phyloP scores from a whole-genome alignment of 23 red algal species.

The Gracilaria gracilis region DNA sequence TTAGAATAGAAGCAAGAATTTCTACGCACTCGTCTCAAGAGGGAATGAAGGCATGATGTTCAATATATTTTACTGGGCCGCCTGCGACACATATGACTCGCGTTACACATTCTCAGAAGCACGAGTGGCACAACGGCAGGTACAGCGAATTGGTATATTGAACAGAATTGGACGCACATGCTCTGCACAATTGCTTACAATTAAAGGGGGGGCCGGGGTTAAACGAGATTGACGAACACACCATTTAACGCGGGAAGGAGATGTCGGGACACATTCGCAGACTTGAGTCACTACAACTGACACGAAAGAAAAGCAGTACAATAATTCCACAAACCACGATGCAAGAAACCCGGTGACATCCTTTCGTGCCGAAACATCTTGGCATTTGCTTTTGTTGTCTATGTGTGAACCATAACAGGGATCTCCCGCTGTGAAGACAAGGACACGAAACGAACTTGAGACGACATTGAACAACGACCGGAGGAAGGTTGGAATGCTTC shows the following conservation, averaged over 20 bases:
- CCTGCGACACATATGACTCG: not conserved
- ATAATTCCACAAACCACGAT: not conserved
- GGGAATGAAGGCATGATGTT: not conserved
- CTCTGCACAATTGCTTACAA: not conserved
- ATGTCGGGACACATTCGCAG: no score
- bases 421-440: not conserved
- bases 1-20: not conserved
- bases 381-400: not conserved
- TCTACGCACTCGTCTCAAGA: slow-evolving; percentile 20
- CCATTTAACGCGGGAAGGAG: no score
- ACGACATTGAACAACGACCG: not conserved
- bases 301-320: not conserved
- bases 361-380: not conserved
- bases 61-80: not conserved
- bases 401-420: not conserved
- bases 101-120: not conserved
- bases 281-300: not conserved
- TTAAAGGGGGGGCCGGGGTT: not conserved
- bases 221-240: not conserved
- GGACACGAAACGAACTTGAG: not conserved
- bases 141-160: not conserved
- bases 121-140: not conserved
- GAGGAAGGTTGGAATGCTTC: not conserved
- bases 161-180: not conserved
- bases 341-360: not conserved